These are phyloP conservation scores for Pyrus pyrifolia DNA, from an alignment of 306 rosid genomes.

Conservation along the genomic window DNA sequence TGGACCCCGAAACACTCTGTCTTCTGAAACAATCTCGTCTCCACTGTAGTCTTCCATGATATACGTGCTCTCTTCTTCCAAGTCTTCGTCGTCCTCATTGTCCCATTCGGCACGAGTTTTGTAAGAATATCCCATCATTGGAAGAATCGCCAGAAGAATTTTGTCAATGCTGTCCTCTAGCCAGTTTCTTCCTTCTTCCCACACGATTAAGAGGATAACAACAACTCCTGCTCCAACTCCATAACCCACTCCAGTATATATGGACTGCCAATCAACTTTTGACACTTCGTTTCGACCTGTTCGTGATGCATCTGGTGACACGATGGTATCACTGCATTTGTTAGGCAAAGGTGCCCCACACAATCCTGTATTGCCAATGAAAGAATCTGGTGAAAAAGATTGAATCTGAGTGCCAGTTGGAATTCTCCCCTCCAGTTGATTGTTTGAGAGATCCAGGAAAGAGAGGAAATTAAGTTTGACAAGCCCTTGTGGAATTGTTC, in stretches of 20 bases:
- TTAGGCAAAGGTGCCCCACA: constrained; percentile 17
- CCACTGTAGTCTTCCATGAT: constrained; percentile 7
- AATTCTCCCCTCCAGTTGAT: constrained; percentile 15
- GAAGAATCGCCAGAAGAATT: constrained; percentile 49
- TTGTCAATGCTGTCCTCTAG: constrained; percentile 34
- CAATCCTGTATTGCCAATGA: constrained; percentile 10
- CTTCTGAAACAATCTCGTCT: constrained; percentile 26
- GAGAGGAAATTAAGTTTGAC: constrained; percentile 14
- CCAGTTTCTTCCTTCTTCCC: constrained; percentile 76
- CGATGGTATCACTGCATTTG: background rate
- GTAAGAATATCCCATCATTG: constrained; percentile 45
- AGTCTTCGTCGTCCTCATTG: constrained; percentile 29
- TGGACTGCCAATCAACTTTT: constrained; percentile 58
- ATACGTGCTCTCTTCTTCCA: constrained; percentile 14
- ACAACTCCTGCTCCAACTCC: constrained; percentile 78
- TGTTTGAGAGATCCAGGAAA: constrained; percentile 18
- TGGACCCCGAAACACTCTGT: constrained; percentile 24
- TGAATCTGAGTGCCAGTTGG: background rate
- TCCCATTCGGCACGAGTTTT: constrained; percentile 24
- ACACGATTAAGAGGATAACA: constrained; percentile 42
- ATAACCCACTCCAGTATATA: constrained; percentile 61
- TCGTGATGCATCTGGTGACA: background rate
- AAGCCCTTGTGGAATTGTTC: constrained; percentile 14
- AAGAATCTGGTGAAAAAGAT: background rate
- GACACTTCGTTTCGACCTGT: background rate